These are phyloP conservation scores for Centaurea solstitialis DNA, from an alignment of 129 eudicot genomes.

Conservation along the genomic window DNA sequence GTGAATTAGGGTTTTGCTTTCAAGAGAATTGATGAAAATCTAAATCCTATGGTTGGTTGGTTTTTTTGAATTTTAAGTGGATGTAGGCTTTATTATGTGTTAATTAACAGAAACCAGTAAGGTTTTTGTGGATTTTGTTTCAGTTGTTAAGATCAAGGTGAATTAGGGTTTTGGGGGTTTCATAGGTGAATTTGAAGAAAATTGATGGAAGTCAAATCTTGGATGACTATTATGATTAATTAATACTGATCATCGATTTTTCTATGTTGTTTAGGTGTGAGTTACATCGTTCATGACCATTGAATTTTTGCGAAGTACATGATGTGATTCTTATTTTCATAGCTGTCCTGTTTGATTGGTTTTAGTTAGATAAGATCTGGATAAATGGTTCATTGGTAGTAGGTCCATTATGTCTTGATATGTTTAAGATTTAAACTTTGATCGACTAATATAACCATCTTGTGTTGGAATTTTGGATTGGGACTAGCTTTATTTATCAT, in stretches of 20 bases:
- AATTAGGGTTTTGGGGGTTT: slow-evolving; percentile 11
- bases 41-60: not conserved
- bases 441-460: not conserved
- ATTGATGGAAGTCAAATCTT: not conserved
- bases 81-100: not conserved
- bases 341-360: not conserved
- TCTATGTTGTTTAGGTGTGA: not conserved
- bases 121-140: not conserved
- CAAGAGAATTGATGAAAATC: not conserved
- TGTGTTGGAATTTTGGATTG: not conserved
- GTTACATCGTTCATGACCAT: slow-evolving; percentile 1
- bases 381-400: not conserved
- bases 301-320: not conserved
- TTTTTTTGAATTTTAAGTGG: not conserved
- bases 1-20: slow-evolving; percentile 6
- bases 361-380: not conserved
- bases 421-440: not conserved
- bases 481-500: not conserved
- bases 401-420: not conserved
- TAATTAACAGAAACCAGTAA: not conserved
- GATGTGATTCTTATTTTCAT: not conserved
- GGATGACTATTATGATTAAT: not conserved
- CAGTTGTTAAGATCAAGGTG: not conserved
- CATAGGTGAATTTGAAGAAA: not conserved
- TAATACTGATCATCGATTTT: not conserved